Conservation (phyloP, 2,329 filamentous ascomycete genomes). For the Zymoseptoria brevis region DNA sequence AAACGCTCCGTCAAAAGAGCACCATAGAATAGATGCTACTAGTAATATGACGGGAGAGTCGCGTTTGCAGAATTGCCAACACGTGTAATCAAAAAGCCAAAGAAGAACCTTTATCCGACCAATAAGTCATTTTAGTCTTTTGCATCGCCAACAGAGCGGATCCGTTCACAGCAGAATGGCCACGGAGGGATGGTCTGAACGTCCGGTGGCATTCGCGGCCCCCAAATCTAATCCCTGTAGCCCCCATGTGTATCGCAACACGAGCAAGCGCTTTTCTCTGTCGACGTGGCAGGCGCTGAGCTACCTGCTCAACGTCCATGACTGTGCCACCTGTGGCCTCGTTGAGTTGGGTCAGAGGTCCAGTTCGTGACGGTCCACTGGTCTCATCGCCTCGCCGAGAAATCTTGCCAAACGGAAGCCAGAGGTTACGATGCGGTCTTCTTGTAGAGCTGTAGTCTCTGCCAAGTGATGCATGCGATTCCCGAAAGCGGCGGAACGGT, state of each 20-base stretch:
- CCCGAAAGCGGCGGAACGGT: conserved; percentile 34
- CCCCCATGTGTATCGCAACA: background rate
- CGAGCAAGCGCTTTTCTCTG: conserved; percentile 32
- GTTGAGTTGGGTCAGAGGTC: background rate
- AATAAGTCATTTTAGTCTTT: too few species aligned
- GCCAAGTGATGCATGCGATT: conserved; percentile 24
- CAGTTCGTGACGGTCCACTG: background rate
- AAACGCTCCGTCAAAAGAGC: too few species aligned
- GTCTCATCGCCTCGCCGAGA: background rate
- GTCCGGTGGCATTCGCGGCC: too few species aligned
- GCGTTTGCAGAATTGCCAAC: too few species aligned
- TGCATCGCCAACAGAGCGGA: too few species aligned
- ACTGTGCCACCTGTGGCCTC: conserved; percentile 2
- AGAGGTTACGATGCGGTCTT: conserved; percentile 3
- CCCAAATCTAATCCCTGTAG: background rate
- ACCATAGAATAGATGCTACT: too few species aligned
- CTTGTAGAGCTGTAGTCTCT: conserved; percentile 15
- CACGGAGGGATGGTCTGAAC: too few species aligned
- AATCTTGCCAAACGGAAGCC: conserved; percentile 27
- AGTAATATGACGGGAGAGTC: too few species aligned
- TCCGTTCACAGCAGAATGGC: too few species aligned
- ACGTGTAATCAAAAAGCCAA: too few species aligned
- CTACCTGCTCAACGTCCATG: background rate
- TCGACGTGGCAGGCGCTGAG: conserved; percentile 14
- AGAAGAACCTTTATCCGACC: too few species aligned